Evolutionary conservation across 1,284 basidiomycete species (phyloP).

Genomic region (Abortiporus biennis): DNA sequence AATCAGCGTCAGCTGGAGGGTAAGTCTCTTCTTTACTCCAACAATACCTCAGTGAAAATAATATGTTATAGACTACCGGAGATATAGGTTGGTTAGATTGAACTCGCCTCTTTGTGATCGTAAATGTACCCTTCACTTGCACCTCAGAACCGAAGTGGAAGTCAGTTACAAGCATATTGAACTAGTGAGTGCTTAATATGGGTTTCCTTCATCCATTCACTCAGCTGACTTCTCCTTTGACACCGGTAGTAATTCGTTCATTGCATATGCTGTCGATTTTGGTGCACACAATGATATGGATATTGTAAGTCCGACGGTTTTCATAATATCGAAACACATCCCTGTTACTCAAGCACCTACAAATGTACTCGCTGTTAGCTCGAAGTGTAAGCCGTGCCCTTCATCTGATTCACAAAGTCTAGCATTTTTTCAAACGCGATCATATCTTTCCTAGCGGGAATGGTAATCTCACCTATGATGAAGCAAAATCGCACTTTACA

Average conservation of each 20-base stretch:
- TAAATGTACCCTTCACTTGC: too few relatives aligned
- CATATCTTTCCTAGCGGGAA: too few relatives aligned
- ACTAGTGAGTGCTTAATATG: constrained; percentile 26
- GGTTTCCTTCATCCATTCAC: not conserved
- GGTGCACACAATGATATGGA: constrained; percentile 59
- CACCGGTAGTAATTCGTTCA: constrained; percentile 35
- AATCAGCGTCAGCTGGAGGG: constrained; percentile 40
- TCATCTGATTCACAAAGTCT: too few relatives aligned
- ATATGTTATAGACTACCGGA: constrained; percentile 25
- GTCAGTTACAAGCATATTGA: constrained; percentile 34
- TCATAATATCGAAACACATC: too few relatives aligned
- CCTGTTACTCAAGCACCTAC: too few relatives aligned
- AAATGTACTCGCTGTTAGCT: too few relatives aligned
- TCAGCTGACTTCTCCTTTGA: too few relatives aligned
- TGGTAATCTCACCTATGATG: constrained; percentile 48
- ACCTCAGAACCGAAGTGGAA: constrained; percentile 31
- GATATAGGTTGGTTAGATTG: too few relatives aligned
- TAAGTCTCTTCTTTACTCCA: constrained; percentile 25
- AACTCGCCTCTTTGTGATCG: too few relatives aligned
- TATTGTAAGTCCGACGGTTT: constrained; percentile 36
- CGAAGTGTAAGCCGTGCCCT: too few relatives aligned
- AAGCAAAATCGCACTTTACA: constrained; percentile 57
- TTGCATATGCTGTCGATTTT: constrained; percentile 49
- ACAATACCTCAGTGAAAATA: too few relatives aligned
- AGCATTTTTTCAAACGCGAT: too few relatives aligned